Evolutionary conservation across 192 early-diverging fungal genomes (phyloP).

Genomic region (Coemansia sp.): DNA sequence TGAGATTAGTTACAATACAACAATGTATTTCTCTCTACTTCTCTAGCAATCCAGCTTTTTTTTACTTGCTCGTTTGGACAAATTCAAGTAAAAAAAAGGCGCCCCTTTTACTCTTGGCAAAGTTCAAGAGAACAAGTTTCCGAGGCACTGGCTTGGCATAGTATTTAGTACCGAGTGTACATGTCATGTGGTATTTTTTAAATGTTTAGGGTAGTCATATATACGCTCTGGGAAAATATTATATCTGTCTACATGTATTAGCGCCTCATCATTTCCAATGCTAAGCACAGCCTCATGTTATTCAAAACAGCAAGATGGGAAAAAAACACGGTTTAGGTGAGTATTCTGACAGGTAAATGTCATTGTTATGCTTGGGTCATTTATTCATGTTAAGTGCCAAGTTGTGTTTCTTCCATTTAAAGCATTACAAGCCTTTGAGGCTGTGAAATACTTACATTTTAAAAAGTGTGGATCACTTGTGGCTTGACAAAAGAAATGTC

Average conservation of each 20-base stretch:
- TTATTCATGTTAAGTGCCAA: background rate
- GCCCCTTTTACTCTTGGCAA: background rate
- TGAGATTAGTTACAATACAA: background rate
- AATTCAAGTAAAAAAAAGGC: background rate
- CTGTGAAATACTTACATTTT: background rate
- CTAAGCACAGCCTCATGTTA: too few species aligned
- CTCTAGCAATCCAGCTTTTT: background rate
- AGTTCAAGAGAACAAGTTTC: background rate
- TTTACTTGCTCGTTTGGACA: background rate
- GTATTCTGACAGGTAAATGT: background rate
- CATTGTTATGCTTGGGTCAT: background rate
- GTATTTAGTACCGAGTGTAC: background rate
- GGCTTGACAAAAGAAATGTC: background rate
- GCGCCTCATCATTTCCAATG: background rate
- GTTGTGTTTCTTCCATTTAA: background rate
- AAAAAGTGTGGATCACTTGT: background rate
- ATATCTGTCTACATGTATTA: background rate
- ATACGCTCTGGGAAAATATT: background rate
- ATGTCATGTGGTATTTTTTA: background rate
- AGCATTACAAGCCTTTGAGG: background rate
- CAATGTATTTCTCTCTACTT: background rate
- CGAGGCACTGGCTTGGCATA: background rate
- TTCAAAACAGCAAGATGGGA: background rate
- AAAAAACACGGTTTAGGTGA: background rate
- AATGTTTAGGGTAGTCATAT: background rate